Evolutionary conservation across 1,284 basidiomycete species (phyloP).

Genomic region (Peniophora sp.): DNA sequence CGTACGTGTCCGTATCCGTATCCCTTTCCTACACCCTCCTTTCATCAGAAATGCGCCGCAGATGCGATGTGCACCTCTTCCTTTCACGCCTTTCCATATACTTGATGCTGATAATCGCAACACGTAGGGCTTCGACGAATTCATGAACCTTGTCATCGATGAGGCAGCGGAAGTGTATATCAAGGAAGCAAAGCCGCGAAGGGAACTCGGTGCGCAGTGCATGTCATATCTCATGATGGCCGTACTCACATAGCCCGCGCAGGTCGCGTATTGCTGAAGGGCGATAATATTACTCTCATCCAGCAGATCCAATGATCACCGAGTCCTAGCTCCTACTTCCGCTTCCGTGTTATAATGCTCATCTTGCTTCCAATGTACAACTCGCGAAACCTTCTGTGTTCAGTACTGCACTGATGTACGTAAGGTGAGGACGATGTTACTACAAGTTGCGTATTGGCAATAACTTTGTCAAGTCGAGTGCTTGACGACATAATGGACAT

Average conservation of each 20-base stretch:
- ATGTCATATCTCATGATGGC: background rate
- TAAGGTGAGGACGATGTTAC: slow-evolving; percentile 1
- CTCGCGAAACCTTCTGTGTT: background rate
- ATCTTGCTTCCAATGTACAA: background rate
- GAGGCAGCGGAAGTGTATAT: slow-evolving; percentile 92
- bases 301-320: slow-evolving; percentile 54
- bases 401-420: slow-evolving; percentile 1
- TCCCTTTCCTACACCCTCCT: too few relatives aligned
- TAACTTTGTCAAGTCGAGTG: slow-evolving; percentile 62
- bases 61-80: slow-evolving; percentile 6
- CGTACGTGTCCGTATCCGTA: slow-evolving; percentile 53
- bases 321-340: background rate
- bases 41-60: too few relatives aligned
- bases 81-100: slow-evolving; percentile 2
- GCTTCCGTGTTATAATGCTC: slow-evolving; percentile 9
- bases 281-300: slow-evolving; percentile 94
- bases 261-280: slow-evolving; percentile 93
- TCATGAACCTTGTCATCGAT: slow-evolving; percentile 99
- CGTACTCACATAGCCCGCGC: slow-evolving; percentile 2
- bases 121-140: slow-evolving; percentile 94
- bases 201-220: slow-evolving; percentile 60
- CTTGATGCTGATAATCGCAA: slow-evolving; percentile 9
- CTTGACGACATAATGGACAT: slow-evolving; percentile 83
- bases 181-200: slow-evolving; percentile 77
- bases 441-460: slow-evolving; percentile 83